A percentile compares a stretch with the other conserved stretches of the same genome.
phyloP scores from a whole-genome alignment of 2,329 filamentous ascomycete species.

The Colletotrichum brevisporum region DNA sequence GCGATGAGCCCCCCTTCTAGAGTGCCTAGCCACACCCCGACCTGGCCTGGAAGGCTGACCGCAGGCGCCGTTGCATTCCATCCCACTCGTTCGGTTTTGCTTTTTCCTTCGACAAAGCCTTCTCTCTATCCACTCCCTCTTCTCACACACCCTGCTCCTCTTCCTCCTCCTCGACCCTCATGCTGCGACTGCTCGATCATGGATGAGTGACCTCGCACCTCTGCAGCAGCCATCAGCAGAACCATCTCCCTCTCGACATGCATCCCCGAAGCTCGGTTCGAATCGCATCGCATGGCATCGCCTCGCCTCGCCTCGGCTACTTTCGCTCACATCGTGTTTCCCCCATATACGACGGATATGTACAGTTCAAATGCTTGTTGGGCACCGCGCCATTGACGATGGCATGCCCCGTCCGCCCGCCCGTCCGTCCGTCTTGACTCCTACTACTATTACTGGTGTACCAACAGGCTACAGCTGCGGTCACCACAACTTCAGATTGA shows the following conservation, averaged over 20 bases:
- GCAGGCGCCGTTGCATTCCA: constrained; percentile 26
- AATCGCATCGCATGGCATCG: not conserved
- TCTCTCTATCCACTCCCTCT: not conserved
- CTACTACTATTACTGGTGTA: not conserved
- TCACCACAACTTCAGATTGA: constrained; percentile 3
- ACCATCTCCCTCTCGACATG: not conserved
- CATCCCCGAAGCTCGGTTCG: not conserved
- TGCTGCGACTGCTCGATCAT: not conserved
- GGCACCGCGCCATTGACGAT: constrained; percentile 5
- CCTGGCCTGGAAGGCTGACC: not conserved
- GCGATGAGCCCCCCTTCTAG: not conserved
- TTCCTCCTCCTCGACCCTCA: not conserved
- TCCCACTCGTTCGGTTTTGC: constrained; percentile 30
- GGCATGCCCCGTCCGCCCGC: not conserved
- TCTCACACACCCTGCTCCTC: not conserved
- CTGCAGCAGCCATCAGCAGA: not conserved
- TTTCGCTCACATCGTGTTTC: not conserved
- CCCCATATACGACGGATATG: not conserved
- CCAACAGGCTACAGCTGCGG: not conserved
- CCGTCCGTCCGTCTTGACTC: not conserved
- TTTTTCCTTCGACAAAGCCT: constrained; percentile 10
- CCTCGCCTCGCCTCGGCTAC: not conserved
- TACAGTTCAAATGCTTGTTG: constrained; percentile 3
- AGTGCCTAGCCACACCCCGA: not conserved
- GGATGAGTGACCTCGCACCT: not conserved